Conservation (phyloP, 73 alveolate species). For the Uronychia setigera region DNA sequence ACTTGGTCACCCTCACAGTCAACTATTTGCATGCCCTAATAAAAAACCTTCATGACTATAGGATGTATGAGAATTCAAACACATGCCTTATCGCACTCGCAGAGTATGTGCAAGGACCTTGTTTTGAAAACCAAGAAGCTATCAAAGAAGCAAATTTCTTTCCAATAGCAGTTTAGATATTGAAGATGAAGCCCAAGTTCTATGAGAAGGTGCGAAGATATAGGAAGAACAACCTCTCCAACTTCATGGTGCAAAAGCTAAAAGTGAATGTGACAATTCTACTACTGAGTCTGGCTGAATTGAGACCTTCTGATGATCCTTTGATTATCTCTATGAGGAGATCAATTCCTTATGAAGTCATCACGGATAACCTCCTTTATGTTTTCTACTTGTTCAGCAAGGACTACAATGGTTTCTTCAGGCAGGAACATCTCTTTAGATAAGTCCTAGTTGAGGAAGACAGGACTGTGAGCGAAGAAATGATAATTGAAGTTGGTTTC, state of each 20-base stretch:
- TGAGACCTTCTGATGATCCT: constrained; percentile 36
- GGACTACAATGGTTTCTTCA: constrained; percentile 32
- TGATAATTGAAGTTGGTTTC: constrained; percentile 52
- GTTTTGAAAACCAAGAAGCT: constrained; percentile 27
- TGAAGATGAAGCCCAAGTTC: constrained; percentile 26
- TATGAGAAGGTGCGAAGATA: background rate
- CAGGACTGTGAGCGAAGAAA: constrained; percentile 22
- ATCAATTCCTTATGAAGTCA: constrained; percentile 42
- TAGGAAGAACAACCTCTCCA: constrained; percentile 3
- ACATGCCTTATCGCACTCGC: constrained; percentile 36
- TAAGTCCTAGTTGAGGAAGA: constrained; percentile 34
- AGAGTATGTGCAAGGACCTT: constrained; percentile 58
- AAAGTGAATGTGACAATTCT: constrained; percentile 37
- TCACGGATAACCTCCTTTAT: constrained; percentile 26
- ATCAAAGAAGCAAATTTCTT: constrained; percentile 44
- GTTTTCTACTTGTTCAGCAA: constrained; percentile 34
- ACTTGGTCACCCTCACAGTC: constrained; percentile 45
- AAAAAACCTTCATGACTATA: constrained; percentile 8
- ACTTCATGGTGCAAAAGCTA: constrained; percentile 38
- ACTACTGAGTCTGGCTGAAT: constrained; percentile 33
- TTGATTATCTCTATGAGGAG: constrained; percentile 41
- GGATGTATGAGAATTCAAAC: constrained; percentile 17
- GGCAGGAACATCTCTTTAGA: constrained; percentile 38
- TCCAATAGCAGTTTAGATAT: constrained; percentile 20
- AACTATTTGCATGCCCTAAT: constrained; percentile 27